These are phyloP conservation scores for Phoma sp. DNA, from an alignment of 2,329 filamentous ascomycete species.

Conservation along the genomic window DNA sequence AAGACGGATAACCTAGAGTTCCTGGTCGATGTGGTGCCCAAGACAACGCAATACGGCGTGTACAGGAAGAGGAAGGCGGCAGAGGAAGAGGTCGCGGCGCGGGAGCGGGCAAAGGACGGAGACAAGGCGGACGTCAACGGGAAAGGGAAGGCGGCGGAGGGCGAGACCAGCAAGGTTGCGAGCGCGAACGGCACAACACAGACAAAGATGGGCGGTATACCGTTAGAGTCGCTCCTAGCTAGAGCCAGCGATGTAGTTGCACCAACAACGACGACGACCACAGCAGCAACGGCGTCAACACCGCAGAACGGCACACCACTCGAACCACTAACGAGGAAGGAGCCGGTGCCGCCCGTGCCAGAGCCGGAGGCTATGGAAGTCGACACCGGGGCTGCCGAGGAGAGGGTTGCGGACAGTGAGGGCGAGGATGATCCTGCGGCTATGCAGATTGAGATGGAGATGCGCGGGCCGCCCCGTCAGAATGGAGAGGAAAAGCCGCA, in stretches of 20 bases:
- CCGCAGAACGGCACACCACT: conserved; percentile 6
- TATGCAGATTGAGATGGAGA: conserved; percentile 52
- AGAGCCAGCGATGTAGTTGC: conserved; percentile 1
- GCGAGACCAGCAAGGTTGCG: not conserved
- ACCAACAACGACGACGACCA: not conserved
- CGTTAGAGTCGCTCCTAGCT: not conserved
- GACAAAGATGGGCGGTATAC: not conserved
- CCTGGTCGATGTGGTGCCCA: conserved; percentile 86
- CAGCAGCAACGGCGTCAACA: not conserved
- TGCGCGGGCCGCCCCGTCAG: conserved; percentile 39
- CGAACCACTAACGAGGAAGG: conserved; percentile 25
- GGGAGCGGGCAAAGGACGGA: conserved; percentile 41
- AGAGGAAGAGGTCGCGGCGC: conserved; percentile 35
- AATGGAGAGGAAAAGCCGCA: conserved; percentile 15
- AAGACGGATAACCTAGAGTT: conserved; percentile 96
- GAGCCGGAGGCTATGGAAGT: conserved; percentile 15
- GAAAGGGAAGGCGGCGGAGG: conserved; percentile 2
- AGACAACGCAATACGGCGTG: conserved; percentile 81
- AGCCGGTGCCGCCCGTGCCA: conserved; percentile 13
- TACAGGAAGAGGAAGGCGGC: conserved; percentile 69
- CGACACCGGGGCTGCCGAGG: conserved; percentile 2
- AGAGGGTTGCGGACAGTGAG: conserved; percentile 31
- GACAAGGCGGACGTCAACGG: conserved; percentile 3
- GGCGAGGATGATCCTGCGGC: conserved; percentile 42
- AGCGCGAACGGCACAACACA: not conserved